These are phyloP conservation scores for Botrytis porri DNA, from an alignment of 2,329 filamentous ascomycete genomes.

Conservation along the genomic window DNA sequence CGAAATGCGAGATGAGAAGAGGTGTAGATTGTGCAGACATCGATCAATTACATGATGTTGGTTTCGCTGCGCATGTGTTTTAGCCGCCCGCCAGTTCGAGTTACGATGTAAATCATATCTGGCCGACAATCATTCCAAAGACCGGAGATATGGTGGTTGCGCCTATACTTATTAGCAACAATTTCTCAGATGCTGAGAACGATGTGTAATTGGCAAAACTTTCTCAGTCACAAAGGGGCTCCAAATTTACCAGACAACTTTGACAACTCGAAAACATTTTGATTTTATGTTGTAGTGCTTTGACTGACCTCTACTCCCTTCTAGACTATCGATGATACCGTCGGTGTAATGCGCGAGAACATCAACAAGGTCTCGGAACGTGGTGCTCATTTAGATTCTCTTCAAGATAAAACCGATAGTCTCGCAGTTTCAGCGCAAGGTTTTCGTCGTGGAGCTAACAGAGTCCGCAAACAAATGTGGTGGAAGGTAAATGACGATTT, in stretches of 20 bases:
- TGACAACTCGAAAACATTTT: not conserved
- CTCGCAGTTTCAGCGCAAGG: conserved; percentile 89
- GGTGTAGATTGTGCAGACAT: not conserved
- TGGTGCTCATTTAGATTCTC: conserved; percentile 80
- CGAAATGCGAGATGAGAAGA: not conserved
- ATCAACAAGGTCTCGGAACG: conserved; percentile 95
- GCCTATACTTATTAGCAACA: not conserved
- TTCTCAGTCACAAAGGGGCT: not conserved
- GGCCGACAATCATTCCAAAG: not conserved
- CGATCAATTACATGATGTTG: conserved; percentile 17
- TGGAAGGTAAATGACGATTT: conserved; percentile 16
- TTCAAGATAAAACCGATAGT: conserved; percentile 94
- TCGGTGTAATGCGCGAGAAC: conserved; percentile 94
- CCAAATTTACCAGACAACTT: not conserved
- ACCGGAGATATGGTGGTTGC: not conserved
- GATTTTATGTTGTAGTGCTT: conserved; percentile 12
- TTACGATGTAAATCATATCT: not conserved
- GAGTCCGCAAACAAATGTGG: conserved; percentile 96
- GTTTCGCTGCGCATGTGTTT: conserved; percentile 26
- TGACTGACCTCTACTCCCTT: conserved; percentile 26
- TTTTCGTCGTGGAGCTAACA: conserved; percentile 94
- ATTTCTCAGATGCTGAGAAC: not conserved
- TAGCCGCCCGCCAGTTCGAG: conserved; percentile 19
- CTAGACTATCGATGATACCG: conserved; percentile 96
- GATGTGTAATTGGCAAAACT: not conserved